A percentile compares a stretch with the other conserved stretches of the same genome.
phyloP scores from a whole-genome alignment of 176 grass and related monocot species.

The Leersia perrieri region DNA sequence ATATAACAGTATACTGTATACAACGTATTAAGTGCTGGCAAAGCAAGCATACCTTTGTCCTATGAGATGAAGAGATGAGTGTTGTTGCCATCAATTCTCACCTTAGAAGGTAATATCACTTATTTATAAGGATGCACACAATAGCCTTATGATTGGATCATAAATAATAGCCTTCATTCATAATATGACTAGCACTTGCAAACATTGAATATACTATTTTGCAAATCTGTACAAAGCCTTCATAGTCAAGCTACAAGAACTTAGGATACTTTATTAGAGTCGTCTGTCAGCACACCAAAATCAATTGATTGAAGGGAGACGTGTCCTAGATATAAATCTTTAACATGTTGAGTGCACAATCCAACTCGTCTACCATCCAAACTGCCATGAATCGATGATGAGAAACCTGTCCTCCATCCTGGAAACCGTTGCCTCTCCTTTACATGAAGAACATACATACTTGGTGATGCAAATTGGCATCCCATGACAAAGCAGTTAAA shows the following conservation, averaged over 20 bases:
- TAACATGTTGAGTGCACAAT: constrained; percentile 83
- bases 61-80: background rate
- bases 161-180: background rate
- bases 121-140: background rate
- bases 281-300: constrained; percentile 63
- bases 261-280: constrained; percentile 7
- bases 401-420: constrained; percentile 89
- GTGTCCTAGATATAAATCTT: constrained; percentile 85
- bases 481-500: constrained; percentile 84
- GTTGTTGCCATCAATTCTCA: background rate
- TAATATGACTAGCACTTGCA: background rate
- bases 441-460: constrained; percentile 73
- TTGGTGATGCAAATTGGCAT: constrained; percentile 62
- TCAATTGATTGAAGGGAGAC: constrained; percentile 91
- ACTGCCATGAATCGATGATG: constrained; percentile 71
- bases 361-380: constrained; percentile 74
- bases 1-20: background rate
- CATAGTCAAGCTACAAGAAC: background rate
- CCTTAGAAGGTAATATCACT: background rate
- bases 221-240: background rate
- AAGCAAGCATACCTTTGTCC: background rate
- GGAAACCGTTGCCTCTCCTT: constrained; percentile 90
- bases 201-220: background rate
- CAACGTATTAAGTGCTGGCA: background rate
- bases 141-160: background rate